These are phyloP conservation scores for Saccharomycopsis sp. DNA, from an alignment of 805 yeast genomes.

Conservation along the genomic window DNA sequence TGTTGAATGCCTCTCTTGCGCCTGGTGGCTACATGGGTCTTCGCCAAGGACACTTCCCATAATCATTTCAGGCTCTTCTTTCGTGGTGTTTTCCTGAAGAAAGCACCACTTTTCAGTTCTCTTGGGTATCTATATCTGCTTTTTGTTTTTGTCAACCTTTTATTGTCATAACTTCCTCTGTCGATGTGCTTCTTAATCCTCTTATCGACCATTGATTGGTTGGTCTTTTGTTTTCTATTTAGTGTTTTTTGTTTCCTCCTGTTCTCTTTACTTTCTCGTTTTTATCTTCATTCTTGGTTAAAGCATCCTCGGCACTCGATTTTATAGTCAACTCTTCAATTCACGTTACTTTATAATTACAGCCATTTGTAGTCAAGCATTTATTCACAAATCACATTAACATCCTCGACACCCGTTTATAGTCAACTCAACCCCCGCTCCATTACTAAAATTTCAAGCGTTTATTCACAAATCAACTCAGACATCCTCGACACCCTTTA, in stretches of 20 bases:
- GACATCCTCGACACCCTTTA: too few species aligned
- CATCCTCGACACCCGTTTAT: too few species aligned
- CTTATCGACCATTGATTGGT: neutral
- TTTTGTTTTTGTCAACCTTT: too few species aligned
- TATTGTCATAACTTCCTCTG: neutral
- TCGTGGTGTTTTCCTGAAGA: neutral
- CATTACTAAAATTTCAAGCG: too few species aligned
- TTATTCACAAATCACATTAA: too few species aligned
- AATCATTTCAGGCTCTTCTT: neutral
- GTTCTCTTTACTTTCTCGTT: neutral
- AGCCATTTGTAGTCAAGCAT: neutral
- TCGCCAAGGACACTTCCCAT: slow-evolving; percentile 10
- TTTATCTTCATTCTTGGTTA: too few species aligned
- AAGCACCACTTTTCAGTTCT: neutral
- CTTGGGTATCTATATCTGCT: neutral
- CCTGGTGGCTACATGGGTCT: slow-evolving; percentile 35
- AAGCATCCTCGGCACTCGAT: neutral
- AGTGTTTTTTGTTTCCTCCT: too few species aligned
- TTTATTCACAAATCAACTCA: too few species aligned
- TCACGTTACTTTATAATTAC: neutral
- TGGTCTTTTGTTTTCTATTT: neutral
- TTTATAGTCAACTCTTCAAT: neutral
- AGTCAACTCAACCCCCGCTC: too few species aligned
- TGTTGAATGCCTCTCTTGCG: slow-evolving; percentile 23
- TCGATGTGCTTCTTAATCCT: neutral